Evolutionary conservation across 83 land plant species (phyloP).

Genomic region (Larix sibirica): DNA sequence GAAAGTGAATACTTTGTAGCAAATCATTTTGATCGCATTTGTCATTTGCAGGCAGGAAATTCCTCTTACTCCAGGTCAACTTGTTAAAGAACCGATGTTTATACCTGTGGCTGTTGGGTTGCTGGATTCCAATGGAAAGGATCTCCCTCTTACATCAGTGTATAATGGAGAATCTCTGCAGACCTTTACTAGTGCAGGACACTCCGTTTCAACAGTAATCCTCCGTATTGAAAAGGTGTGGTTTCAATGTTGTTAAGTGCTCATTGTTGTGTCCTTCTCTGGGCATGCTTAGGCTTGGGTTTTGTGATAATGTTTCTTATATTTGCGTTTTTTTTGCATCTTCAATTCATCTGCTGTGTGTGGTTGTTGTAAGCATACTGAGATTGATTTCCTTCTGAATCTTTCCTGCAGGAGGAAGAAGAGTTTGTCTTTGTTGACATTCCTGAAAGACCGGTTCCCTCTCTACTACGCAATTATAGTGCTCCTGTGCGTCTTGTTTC

Average conservation of each 20-base stretch:
- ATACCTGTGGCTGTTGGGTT: slow-evolving; percentile 89
- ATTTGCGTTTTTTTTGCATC: not conserved
- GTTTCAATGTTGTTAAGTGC: not conserved
- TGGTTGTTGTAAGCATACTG: not conserved
- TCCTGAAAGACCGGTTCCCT: slow-evolving; percentile 77
- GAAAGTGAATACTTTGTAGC: not conserved
- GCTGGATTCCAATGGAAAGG: slow-evolving; percentile 71
- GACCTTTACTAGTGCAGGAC: slow-evolving; percentile 30
- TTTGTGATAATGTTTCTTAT: not conserved
- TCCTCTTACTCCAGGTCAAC: slow-evolving; percentile 95
- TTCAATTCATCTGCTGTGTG: not conserved
- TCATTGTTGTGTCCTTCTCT: not conserved
- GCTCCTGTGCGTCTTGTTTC: slow-evolving; percentile 90
- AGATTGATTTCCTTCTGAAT: not conserved
- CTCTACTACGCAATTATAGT: slow-evolving; percentile 85
- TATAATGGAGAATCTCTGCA: slow-evolving; percentile 56
- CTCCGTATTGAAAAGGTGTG: slow-evolving; percentile 83
- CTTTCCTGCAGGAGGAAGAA: slow-evolving; percentile 77
- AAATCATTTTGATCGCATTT: not conserved
- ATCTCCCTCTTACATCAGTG: slow-evolving; percentile 71
- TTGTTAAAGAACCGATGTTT: slow-evolving; percentile 90
- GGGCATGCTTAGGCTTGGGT: not conserved
- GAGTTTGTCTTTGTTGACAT: slow-evolving; percentile 84
- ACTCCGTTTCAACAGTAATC: slow-evolving; percentile 64
- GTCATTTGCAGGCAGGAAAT: slow-evolving; percentile 78